These are phyloP conservation scores for Anisodus acutangulus DNA, from an alignment of 257 asterid species.

Conservation along the genomic window DNA sequence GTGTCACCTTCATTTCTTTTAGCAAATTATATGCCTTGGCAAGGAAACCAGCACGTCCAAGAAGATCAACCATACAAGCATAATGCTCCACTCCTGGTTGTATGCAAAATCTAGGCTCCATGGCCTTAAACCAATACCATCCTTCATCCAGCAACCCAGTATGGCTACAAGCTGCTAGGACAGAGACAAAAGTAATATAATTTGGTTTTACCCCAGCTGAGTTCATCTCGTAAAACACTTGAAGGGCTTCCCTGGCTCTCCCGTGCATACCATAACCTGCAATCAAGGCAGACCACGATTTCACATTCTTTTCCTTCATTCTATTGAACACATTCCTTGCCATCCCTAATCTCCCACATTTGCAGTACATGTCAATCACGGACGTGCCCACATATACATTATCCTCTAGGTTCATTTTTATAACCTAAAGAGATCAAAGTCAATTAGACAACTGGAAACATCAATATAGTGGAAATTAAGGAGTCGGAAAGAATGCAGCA, in stretches of 20 bases:
- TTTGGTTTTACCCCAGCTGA: slow-evolving; percentile 70
- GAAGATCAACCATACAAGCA: slow-evolving; percentile 95
- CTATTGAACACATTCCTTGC: slow-evolving; percentile 74
- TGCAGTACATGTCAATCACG: slow-evolving; percentile 89
- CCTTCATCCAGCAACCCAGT: slow-evolving; percentile 91
- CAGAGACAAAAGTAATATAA: slow-evolving; percentile 75
- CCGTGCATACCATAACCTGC: slow-evolving; percentile 99
- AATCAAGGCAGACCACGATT: slow-evolving; percentile 93
- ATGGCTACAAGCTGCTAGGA: slow-evolving; percentile 93
- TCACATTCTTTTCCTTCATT: slow-evolving; percentile 76
- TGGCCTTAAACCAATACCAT: slow-evolving; percentile 86
- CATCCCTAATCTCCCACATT: slow-evolving; percentile 71
- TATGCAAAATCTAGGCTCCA: slow-evolving; percentile 70
- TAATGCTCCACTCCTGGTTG: slow-evolving; percentile 84
- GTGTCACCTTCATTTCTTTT: slow-evolving; percentile 67
- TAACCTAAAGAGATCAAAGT: slow-evolving; percentile 49
- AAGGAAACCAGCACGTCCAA: slow-evolving; percentile 91
- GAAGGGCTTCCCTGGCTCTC: slow-evolving; percentile 78
- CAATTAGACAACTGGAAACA: slow-evolving; percentile 29
- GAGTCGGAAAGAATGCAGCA: background rate
- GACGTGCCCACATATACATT: slow-evolving; percentile 81
- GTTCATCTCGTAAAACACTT: slow-evolving; percentile 72
- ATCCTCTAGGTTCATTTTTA: slow-evolving; percentile 73
- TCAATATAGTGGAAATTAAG: slow-evolving; percentile 4
- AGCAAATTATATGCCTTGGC: slow-evolving; percentile 71